phyloP scores from a whole-genome alignment of 2,329 filamentous ascomycete species.

The Fusarium mexicanum region DNA sequence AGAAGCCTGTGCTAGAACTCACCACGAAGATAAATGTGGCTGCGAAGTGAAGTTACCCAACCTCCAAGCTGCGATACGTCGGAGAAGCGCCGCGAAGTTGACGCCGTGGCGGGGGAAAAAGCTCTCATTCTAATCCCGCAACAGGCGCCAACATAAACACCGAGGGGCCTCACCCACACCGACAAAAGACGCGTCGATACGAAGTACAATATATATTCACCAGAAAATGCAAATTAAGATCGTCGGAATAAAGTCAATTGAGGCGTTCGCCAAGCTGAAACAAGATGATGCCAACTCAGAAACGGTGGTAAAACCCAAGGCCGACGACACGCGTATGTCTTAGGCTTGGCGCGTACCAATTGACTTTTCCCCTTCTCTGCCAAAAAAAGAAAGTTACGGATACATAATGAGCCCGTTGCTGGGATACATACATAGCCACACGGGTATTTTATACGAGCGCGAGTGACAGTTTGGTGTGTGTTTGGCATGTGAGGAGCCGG shows the following conservation, averaged over 20 bases:
- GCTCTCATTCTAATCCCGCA: not conserved
- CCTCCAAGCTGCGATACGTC: not conserved
- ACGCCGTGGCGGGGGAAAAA: not conserved
- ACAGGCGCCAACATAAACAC: not conserved
- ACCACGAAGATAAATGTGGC: not conserved
- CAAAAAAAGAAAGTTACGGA: not conserved
- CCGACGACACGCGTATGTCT: constrained; percentile 17
- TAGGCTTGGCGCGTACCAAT: constrained; percentile 4
- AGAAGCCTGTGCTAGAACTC: not conserved
- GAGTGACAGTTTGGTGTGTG: not conserved
- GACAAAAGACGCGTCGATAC: not conserved
- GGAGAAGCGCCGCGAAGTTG: not conserved
- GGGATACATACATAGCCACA: not conserved
- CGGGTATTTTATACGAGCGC: not conserved
- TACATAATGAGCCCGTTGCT: not conserved
- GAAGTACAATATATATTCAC: not conserved
- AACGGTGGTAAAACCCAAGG: constrained; percentile 12
- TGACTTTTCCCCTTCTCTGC: not conserved
- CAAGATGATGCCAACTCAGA: not conserved
- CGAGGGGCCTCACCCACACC: not conserved
- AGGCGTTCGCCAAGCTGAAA: constrained; percentile 10
- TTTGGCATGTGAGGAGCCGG: not conserved
- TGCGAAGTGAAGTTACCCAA: not conserved
- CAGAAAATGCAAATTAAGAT: not conserved
- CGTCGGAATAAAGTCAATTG: not conserved